phyloP scores from a whole-genome alignment of 2,329 filamentous ascomycete species.

The Claviceps fusiformis region DNA sequence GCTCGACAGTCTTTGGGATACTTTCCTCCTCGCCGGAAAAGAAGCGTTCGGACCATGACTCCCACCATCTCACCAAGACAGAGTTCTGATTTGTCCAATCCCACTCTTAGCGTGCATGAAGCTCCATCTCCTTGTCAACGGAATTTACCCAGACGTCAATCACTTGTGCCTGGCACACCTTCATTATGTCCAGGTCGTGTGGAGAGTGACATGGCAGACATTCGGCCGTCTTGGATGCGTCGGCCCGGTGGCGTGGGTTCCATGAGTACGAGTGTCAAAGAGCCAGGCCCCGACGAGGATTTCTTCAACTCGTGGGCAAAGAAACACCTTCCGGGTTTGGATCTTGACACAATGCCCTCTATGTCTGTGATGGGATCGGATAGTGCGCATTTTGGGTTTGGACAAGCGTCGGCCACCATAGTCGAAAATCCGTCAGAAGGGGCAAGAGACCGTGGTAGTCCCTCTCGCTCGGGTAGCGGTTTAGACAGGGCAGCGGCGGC shows the following conservation, averaged over 20 bases:
- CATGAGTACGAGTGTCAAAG: conserved; percentile 54
- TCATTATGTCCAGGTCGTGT: conserved; percentile 23
- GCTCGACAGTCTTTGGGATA: conserved; percentile 72
- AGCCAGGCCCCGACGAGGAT: conserved; percentile 73
- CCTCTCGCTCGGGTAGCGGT: conserved; percentile 34
- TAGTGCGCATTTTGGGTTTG: conserved; percentile 43
- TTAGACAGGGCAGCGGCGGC: conserved; percentile 77
- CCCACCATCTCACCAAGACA: conserved; percentile 53
- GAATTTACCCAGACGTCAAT: conserved; percentile 26
- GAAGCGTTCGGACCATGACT: conserved; percentile 57
- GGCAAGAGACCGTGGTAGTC: conserved; percentile 27
- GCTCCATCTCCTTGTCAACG: conserved; percentile 26
- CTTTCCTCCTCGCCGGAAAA: conserved; percentile 82
- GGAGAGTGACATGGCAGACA: conserved; percentile 25
- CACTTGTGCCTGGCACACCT: conserved; percentile 19
- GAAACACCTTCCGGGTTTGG: conserved; percentile 68
- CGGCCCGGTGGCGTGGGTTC: conserved; percentile 84
- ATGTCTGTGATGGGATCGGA: conserved; percentile 52
- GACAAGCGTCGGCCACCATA: conserved; percentile 25
- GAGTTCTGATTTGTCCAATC: conserved; percentile 46
- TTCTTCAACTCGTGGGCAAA: conserved; percentile 72
- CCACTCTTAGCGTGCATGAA: conserved; percentile 23
- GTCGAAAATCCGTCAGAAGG: conserved; percentile 39
- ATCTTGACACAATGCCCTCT: conserved; percentile 53
- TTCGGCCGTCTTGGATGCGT: conserved; percentile 50